Evolutionary conservation across 73 alveolate species (phyloP).

Genomic region (Paramecium caudatum): DNA sequence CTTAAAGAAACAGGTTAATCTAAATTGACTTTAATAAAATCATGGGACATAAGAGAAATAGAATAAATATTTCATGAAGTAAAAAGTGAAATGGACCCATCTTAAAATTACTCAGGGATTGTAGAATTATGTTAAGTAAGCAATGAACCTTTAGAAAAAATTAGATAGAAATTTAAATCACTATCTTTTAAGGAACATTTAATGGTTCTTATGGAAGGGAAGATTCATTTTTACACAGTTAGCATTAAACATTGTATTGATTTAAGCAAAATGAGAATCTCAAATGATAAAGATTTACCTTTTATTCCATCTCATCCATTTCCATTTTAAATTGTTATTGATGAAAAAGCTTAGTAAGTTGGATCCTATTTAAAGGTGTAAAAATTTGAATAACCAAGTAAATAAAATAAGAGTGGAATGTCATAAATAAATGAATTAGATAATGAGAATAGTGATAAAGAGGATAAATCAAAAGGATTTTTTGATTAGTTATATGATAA

Average conservation of each 20-base stretch:
- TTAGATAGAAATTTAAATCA: constrained; percentile 40
- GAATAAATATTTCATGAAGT: constrained; percentile 53
- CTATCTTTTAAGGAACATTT: constrained; percentile 40
- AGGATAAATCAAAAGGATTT: constrained; percentile 52
- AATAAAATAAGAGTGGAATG: constrained; percentile 27
- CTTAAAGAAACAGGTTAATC: background rate
- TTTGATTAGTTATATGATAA: constrained; percentile 61
- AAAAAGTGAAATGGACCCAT: background rate
- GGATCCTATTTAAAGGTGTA: constrained; percentile 54
- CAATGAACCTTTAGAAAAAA: constrained; percentile 59
- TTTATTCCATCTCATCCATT: constrained; percentile 65
- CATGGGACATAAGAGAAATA: constrained; percentile 70
- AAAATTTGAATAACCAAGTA: constrained; percentile 39
- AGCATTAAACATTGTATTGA: constrained; percentile 53
- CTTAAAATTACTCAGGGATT: constrained; percentile 53
- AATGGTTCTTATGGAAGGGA: constrained; percentile 44
- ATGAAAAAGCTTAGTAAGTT: constrained; percentile 1
- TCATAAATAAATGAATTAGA: constrained; percentile 46
- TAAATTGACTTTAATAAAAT: constrained; percentile 47
- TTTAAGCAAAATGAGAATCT: constrained; percentile 61
- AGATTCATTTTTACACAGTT: constrained; percentile 17
- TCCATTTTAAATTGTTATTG: constrained; percentile 63
- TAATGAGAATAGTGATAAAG: constrained; percentile 66
- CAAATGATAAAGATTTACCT: constrained; percentile 49
- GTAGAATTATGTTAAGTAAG: background rate